Base-by-base conservation (phyloP, 2,329 filamentous ascomycete genomes). In the Fusarium dimerum region DNA sequence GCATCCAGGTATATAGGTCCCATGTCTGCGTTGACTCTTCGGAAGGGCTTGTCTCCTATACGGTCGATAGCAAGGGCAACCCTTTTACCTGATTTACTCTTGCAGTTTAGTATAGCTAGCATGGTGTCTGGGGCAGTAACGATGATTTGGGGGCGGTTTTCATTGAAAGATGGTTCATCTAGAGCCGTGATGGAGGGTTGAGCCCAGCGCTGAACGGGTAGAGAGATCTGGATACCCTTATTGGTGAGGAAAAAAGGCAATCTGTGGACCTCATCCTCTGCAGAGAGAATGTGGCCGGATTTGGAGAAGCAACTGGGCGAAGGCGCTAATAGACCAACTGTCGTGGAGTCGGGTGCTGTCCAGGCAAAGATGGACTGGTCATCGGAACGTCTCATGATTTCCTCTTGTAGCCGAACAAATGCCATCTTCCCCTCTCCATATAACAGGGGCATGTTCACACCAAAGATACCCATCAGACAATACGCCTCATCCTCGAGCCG, bases 371-470 rank as follows among this genome's bases (percentile, higher is more conserved):
- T 47, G 8, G 46, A 50, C 1, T 56, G 47, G 2, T 55, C 47
- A 1, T 56, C 54, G 0, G 43, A 32, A 1, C 45, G 26, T 2
- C 47, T 29, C 43, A 56, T 56, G 1, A 55, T 56, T 15, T 56
- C 54, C 2, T 56, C 47, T 3, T 51, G 47, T 1, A 55, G 47
- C 2, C 52, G 34, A 10, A n/a, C 54, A 6, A 56, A 51, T 0
- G 54, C 52, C n/a, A 47, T 56, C 0, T 55, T 36, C 0, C 52
- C 52, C 4, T 56, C 52, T 0, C 54, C 40, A 3, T 55, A 55
- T 0, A 47, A 41, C 0, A 55, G 17, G 13, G 40, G 40, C 40
- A 41, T 41, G 40, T 41, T 41, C 15, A 41, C 16, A 11, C 40
- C 40, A 41, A 41, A 41, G 17, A 41, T 41, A 11, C 51, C 53